Evolutionary conservation across 2,329 filamentous ascomycete genomes (phyloP), one percentile per base, ranked within the genome.

Genomic region (Xylaria arbuscula): DNA sequence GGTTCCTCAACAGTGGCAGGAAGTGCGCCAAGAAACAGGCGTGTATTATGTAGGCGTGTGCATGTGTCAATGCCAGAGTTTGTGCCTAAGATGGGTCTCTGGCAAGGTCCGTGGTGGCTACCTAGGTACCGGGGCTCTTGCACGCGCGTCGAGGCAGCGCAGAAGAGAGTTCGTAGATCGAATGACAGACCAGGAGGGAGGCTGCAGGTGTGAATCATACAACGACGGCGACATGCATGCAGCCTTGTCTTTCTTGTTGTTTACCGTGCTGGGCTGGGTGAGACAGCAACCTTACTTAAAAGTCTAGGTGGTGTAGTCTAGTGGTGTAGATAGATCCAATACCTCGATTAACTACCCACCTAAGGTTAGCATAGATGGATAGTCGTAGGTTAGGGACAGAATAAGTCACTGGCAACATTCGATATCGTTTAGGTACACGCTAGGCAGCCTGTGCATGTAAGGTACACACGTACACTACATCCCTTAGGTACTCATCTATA

Each of bases 11-110:
- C 15, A 13, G 34, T 24, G 19, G 28, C 19, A 51, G 28, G 17
- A 53, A 42, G 53, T 54, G 62, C 38, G 65, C 65, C 60, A 61
- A 64, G 66, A 60, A 57, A 51, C 11, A n/a, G 0, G 55, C 51
- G 47, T 63, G 54, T 60, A 36, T 28, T 60, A 45, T n/a, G 57
- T 58, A 45, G 10, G 38, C 17, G 17, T 42, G 38, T 42, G 38
- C 17, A 42, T 42, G 38, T 42, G 38, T 13, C 38, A 13, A 38
- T 62, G 65, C 57, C 50, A 56, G 54, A 63, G 62, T 68, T 68
- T 54, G 66, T 71, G 69, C 69, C 69, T 69, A 71, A 71, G 67
- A 70, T 67, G 64, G 70, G 64, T 67, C 64, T 48, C 17, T 61
- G 22, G 60, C 17, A 45, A 28, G 42, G 24, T 6, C 50, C 48